phyloP scores from a whole-genome alignment of 2,329 filamentous ascomycete species.

The Pseudofabraea citricarpa region DNA sequence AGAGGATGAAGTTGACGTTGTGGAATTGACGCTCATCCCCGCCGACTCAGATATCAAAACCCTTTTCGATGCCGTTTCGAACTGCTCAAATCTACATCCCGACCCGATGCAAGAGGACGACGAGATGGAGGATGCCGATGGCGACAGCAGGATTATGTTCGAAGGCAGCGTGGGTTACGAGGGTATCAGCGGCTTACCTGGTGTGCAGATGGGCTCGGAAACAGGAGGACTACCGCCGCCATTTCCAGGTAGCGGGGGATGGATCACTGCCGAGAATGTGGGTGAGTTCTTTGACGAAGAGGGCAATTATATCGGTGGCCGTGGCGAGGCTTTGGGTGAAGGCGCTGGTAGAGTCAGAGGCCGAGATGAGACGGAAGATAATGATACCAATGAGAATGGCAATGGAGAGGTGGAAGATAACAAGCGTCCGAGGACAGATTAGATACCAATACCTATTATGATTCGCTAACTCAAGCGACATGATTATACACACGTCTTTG shows the following conservation, averaged over 20 bases:
- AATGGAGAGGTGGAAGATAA: constrained; percentile 36
- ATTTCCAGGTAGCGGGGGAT: constrained; percentile 69
- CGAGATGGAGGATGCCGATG: constrained; percentile 47
- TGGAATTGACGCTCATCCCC: constrained; percentile 66
- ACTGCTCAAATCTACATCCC: constrained; percentile 72
- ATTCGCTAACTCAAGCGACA: too few relatives aligned
- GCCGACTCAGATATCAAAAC: constrained; percentile 22
- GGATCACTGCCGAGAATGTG: constrained; percentile 92
- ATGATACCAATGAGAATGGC: constrained; percentile 38
- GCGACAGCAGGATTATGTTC: constrained; percentile 50
- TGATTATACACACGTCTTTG: too few relatives aligned
- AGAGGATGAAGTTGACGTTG: constrained; percentile 57
- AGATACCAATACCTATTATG: not conserved
- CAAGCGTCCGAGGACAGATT: constrained; percentile 45
- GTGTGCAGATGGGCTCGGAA: constrained; percentile 43
- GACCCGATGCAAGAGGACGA: constrained; percentile 54
- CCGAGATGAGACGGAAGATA: constrained; percentile 44
- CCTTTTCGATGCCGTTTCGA: constrained; percentile 62
- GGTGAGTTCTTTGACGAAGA: constrained; percentile 76
- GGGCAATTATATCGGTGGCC: constrained; percentile 66
- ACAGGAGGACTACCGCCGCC: constrained; percentile 56
- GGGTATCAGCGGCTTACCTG: constrained; percentile 51
- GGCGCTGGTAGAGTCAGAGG: constrained; percentile 56
- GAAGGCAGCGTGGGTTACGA: constrained; percentile 46
- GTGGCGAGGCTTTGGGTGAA: constrained; percentile 49